Evolutionary conservation across 148 eudicot genomes (phyloP).

Genomic region (Vaccinium vitisidaea): DNA sequence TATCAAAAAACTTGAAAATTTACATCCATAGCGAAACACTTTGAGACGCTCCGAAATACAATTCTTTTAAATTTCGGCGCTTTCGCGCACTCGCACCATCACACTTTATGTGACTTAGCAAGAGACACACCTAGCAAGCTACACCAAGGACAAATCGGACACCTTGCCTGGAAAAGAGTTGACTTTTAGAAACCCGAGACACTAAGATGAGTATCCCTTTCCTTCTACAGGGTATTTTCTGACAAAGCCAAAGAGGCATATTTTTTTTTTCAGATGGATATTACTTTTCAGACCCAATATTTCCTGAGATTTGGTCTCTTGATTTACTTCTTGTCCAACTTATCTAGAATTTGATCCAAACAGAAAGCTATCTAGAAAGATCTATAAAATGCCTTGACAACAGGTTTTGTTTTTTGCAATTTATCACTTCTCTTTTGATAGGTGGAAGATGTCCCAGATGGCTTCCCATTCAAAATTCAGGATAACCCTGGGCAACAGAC

Average conservation of each 20-base stretch:
- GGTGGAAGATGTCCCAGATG: conserved; percentile 36
- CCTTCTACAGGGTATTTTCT: not conserved
- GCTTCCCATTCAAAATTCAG: conserved; percentile 46
- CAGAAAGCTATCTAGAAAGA: not conserved
- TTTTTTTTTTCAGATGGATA: not conserved
- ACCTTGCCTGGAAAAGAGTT: not conserved
- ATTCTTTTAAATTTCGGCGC: too few relatives aligned
- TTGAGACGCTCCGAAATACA: too few relatives aligned
- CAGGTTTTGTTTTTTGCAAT: not conserved
- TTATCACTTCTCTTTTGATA: conserved; percentile 15
- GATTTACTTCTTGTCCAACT: not conserved
- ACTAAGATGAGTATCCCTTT: not conserved
- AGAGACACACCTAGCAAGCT: not conserved
- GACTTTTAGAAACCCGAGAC: not conserved
- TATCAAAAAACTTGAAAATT: too few relatives aligned
- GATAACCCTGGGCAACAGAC: conserved; percentile 53
- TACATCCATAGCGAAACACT: too few relatives aligned
- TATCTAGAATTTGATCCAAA: not conserved
- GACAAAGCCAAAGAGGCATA: not conserved
- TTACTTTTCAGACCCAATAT: not conserved
- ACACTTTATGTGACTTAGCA: too few relatives aligned
- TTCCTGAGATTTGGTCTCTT: not conserved
- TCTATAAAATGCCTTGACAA: not conserved
- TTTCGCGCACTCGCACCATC: too few relatives aligned
- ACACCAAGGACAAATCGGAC: not conserved